phyloP scores from a whole-genome alignment of 2,329 filamentous ascomycete genomes.

The Trichocomaceae sp. region DNA sequence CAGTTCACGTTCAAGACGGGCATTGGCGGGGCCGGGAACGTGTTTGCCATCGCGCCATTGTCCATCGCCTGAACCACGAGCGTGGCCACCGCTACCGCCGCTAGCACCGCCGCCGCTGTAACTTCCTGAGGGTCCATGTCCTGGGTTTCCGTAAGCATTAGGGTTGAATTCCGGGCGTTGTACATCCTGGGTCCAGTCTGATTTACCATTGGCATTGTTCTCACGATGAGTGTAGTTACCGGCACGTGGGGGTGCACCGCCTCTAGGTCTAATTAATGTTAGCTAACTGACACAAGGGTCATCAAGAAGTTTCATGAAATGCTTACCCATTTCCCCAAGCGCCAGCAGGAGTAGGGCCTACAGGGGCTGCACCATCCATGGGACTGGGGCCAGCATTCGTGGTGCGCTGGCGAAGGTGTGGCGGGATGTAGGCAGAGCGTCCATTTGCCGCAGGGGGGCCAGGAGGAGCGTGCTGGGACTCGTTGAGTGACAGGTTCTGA shows the following conservation, averaged over 20 bases:
- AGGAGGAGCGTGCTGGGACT: slow-evolving; percentile 54
- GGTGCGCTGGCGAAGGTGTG: slow-evolving; percentile 50
- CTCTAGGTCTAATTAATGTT: slow-evolving; percentile 19
- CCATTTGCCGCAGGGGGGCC: slow-evolving; percentile 25
- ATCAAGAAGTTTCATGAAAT: neutral
- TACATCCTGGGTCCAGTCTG: slow-evolving; percentile 30
- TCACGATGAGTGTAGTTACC: slow-evolving; percentile 48
- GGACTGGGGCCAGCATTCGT: slow-evolving; percentile 20
- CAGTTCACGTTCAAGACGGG: slow-evolving; percentile 87
- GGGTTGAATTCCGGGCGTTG: slow-evolving; percentile 50
- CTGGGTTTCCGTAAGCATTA: slow-evolving; percentile 56
- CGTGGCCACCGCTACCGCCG: slow-evolving; percentile 45
- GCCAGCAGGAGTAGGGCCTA: slow-evolving; percentile 22
- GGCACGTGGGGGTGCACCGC: slow-evolving; percentile 25
- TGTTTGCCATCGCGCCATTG: slow-evolving; percentile 98
- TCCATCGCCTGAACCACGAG: slow-evolving; percentile 85
- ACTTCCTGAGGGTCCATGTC: slow-evolving; percentile 39
- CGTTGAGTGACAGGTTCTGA: slow-evolving; percentile 46
- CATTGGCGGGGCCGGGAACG: slow-evolving; percentile 79
- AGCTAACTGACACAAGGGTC: neutral
- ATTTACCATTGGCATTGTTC: slow-evolving; percentile 33
- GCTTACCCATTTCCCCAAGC: slow-evolving; percentile 28
- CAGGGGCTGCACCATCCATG: slow-evolving; percentile 32
- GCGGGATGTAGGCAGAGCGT: slow-evolving; percentile 60
- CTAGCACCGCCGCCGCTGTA: slow-evolving; percentile 25